A percentile compares a stretch with the other conserved stretches of the same genome.
Evolutionary conservation across 2,329 filamentous ascomycete genomes (phyloP).

Genomic region (Pezicula radicicola): DNA sequence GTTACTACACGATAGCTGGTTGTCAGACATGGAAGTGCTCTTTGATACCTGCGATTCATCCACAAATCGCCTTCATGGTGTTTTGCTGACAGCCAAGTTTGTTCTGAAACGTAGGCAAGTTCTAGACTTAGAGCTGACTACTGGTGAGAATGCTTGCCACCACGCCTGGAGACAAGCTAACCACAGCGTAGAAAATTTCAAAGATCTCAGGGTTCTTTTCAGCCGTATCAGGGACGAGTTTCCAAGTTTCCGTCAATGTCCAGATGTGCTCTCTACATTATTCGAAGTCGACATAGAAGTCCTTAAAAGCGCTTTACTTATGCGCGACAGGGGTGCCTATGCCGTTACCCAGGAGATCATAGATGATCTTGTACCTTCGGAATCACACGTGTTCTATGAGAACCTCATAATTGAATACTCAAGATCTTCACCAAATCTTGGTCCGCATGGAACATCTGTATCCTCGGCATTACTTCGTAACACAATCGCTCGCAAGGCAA

Average conservation of each 20-base stretch:
- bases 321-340: no score
- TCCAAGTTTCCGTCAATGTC: no score
- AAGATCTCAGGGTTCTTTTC: no score
- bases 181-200: constrained; percentile 22
- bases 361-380: no score
- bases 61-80: constrained; percentile 56
- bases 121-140: constrained; percentile 40
- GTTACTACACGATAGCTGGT: constrained; percentile 49
- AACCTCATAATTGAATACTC: no score
- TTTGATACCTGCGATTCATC: constrained; percentile 24
- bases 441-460: no score
- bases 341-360: no score
- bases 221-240: no score
- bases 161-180: constrained; percentile 11
- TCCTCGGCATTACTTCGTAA: constrained; percentile 1
- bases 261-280: background rate
- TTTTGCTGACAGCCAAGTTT: constrained; percentile 53
- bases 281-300: no score
- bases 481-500: constrained; percentile 5
- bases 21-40: constrained; percentile 33
- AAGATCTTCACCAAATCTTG: no score
- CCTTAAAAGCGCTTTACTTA: no score
- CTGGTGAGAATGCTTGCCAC: constrained; percentile 33
- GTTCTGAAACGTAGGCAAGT: constrained; percentile 47
- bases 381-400: no score